These are phyloP conservation scores for Globisporangium barbulae DNA, from an alignment of 352 stramenopile species.

Conservation along the genomic window DNA sequence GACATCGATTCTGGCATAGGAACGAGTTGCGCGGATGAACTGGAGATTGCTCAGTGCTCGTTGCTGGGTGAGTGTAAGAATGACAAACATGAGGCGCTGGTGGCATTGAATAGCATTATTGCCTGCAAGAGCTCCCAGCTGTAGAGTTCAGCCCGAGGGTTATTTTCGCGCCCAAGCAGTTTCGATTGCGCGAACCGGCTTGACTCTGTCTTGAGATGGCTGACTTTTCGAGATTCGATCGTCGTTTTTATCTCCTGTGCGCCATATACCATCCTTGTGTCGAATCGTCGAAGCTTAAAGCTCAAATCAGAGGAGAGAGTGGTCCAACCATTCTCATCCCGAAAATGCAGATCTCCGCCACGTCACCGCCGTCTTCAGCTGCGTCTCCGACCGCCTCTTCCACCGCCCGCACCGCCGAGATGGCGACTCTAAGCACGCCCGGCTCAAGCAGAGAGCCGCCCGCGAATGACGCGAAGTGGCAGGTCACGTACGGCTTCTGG, in stretches of 20 bases:
- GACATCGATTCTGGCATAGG: not conserved
- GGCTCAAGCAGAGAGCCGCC: not conserved
- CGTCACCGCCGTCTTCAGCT: not conserved
- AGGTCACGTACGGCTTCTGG: constrained; percentile 58
- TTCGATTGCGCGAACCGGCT: not conserved
- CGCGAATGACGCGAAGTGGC: constrained; percentile 25
- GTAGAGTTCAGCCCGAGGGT: not conserved
- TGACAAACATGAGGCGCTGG: not conserved
- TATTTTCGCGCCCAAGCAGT: not conserved
- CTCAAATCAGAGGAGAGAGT: not conserved
- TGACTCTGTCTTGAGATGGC: not conserved
- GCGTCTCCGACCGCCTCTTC: too few species aligned
- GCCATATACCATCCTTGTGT: not conserved
- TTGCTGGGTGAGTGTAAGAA: not conserved
- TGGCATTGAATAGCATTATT: not conserved
- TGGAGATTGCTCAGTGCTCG: not conserved
- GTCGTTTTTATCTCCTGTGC: not conserved
- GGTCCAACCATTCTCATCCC: not conserved
- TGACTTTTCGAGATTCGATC: not conserved
- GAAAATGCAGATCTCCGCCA: constrained; percentile 1
- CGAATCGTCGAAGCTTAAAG: not conserved
- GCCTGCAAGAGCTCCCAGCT: not conserved
- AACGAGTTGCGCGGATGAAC: not conserved
- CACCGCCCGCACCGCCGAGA: not conserved
- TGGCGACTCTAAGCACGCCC: not conserved